Percentiles rank a stretch among this genome's conserved stretches.
These are phyloP conservation scores for Aureobasidium melanogenum DNA, from an alignment of 2,329 filamentous ascomycete genomes.

Conservation along the genomic window DNA sequence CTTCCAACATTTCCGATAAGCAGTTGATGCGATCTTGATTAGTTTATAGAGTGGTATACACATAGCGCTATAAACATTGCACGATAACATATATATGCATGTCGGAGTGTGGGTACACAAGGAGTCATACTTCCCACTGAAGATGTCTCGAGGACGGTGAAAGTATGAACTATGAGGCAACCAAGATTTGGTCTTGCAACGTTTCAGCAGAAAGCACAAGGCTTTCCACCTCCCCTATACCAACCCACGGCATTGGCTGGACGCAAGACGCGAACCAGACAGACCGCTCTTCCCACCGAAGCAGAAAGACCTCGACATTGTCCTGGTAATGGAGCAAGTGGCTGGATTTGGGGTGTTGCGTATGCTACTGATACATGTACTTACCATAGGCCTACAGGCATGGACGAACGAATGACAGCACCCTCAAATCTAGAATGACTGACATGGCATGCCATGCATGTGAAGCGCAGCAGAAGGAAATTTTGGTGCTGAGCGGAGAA, in stretches of 20 bases:
- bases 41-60: neutral
- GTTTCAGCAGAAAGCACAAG: constrained; percentile 4
- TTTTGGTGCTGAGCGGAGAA: constrained; percentile 3
- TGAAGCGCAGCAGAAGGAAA: constrained; percentile 5
- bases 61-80: too few species aligned
- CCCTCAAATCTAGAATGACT: neutral
- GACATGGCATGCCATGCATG: neutral
- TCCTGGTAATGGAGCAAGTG: constrained; percentile 9
- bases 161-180: constrained; percentile 14
- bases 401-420: neutral
- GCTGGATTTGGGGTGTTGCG: constrained; percentile 13
- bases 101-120: constrained; percentile 10
- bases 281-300: constrained; percentile 9
- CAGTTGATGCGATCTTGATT: neutral
- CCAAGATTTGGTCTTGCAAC: constrained; percentile 12
- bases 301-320: constrained; percentile 9
- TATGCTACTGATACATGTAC: neutral
- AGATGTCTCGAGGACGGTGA: constrained; percentile 9
- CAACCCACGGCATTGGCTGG: constrained; percentile 13
- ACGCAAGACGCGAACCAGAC: constrained; percentile 14
- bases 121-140: constrained; percentile 14
- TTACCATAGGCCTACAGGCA: neutral
- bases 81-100: neutral
- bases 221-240: constrained; percentile 6
- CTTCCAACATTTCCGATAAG: too few species aligned